Percentiles rank a stretch among this genome's conserved stretches.
Conservation (phyloP, 176 grass and related monocot genomes). For the Hyparrhenia diplandra region DNA sequence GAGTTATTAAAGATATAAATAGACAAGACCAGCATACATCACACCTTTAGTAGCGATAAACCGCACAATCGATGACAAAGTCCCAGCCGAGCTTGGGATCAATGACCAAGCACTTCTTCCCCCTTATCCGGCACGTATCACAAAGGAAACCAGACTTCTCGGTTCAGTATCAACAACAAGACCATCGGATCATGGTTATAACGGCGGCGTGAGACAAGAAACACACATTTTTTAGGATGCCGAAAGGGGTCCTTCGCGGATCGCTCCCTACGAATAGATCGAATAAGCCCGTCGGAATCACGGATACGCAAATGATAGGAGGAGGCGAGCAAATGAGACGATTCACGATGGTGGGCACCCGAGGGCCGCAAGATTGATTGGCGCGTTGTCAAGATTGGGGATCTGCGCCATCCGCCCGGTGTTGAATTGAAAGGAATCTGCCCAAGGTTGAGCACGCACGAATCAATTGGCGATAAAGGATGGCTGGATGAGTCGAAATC, state of each 20-base stretch:
- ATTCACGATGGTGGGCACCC: slow-evolving; percentile 29
- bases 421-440: too few relatives aligned
- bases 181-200: neutral
- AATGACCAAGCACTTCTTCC: slow-evolving; percentile 77
- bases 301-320: neutral
- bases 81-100: slow-evolving; percentile 71
- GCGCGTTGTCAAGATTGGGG: slow-evolving; percentile 73
- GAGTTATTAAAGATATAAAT: neutral
- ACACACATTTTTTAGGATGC: slow-evolving; percentile 69
- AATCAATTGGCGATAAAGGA: neutral
- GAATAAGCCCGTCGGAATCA: neutral
- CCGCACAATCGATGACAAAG: slow-evolving; percentile 61
- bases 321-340: neutral
- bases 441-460: neutral
- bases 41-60: slow-evolving; percentile 66
- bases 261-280: slow-evolving; percentile 56
- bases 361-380: slow-evolving; percentile 65
- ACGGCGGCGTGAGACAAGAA: neutral
- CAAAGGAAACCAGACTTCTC: neutral
- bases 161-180: neutral
- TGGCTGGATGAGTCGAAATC: neutral
- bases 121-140: slow-evolving; percentile 30
- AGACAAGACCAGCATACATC: neutral
- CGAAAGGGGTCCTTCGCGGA: slow-evolving; percentile 81
- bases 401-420: slow-evolving; percentile 44